Evolutionary conservation across 805 yeast species (phyloP).

Genomic region (Henningerozyma blattae): DNA sequence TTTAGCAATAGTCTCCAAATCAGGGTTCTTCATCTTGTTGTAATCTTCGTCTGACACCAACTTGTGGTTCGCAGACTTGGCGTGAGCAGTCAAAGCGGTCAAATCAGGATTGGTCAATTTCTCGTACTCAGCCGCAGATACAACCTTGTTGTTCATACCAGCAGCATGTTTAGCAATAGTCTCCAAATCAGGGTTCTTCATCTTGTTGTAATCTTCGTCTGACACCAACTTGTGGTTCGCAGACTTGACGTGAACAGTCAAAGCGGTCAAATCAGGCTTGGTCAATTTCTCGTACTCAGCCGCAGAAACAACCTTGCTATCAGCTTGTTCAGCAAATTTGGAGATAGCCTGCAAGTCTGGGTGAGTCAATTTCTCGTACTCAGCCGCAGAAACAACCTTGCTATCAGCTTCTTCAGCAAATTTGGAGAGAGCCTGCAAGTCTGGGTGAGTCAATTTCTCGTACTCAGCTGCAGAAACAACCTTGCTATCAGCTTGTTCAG

Average conservation of each 20-base stretch:
- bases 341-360: not conserved
- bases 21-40: not conserved
- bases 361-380: not conserved
- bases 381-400: not conserved
- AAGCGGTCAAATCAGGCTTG: not conserved
- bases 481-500: not conserved
- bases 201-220: not conserved
- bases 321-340: not conserved
- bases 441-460: not conserved
- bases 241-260: not conserved
- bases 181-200: not conserved
- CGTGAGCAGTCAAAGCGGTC: not conserved
- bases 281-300: not conserved
- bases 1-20: not conserved
- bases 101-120: not conserved
- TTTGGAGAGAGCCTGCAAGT: not conserved
- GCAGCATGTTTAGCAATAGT: not conserved
- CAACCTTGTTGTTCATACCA: not conserved
- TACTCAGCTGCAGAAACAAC: not conserved
- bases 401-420: not conserved
- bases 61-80: not conserved
- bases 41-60: not conserved
- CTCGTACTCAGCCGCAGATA: not conserved
- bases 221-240: not conserved
- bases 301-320: not conserved